Conservation (phyloP, 2,329 filamentous ascomycete genomes). For the Diaporthe nobilis region DNA sequence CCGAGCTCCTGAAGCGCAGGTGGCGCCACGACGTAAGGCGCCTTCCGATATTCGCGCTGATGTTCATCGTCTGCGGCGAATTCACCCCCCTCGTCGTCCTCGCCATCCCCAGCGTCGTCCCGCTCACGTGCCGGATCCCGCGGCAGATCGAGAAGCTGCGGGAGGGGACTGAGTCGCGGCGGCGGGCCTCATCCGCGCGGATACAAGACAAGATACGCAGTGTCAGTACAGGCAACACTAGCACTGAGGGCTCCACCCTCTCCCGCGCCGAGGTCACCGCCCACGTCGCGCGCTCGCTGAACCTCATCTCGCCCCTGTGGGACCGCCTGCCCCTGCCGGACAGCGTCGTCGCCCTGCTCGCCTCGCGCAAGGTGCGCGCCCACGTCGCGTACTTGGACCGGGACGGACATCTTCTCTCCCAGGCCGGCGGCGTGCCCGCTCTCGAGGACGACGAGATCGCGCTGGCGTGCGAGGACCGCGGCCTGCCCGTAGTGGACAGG, state of each 20-base stretch:
- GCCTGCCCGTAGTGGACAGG: conserved; percentile 68
- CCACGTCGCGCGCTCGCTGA: conserved; percentile 60
- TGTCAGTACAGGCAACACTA: background rate
- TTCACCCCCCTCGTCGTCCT: conserved; percentile 86
- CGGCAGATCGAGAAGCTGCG: conserved; percentile 75
- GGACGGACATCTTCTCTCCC: conserved; percentile 79
- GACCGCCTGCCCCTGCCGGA: conserved; percentile 58
- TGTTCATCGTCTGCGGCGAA: conserved; percentile 86
- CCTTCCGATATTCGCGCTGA: conserved; percentile 81
- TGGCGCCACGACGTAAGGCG: conserved; percentile 81
- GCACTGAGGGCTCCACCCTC: background rate
- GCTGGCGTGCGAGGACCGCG: conserved; percentile 80
- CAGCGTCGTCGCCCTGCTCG: conserved; percentile 59
- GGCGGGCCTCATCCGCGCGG: conserved; percentile 63
- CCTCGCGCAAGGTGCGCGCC: conserved; percentile 69
- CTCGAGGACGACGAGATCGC: conserved; percentile 75
- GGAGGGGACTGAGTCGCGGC: conserved; percentile 65
- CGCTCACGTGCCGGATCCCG: conserved; percentile 87
- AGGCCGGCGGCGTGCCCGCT: conserved; percentile 71
- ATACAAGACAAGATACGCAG: conserved; percentile 43
- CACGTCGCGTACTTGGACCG: conserved; percentile 74
- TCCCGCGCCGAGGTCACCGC: conserved; percentile 42
- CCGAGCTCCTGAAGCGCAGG: conserved; percentile 79
- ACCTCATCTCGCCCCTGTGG: conserved; percentile 63
- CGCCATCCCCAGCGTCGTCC: conserved; percentile 78